Conservation (phyloP, 179 eudicot genomes). For the Monotropa hypopitys region DNA sequence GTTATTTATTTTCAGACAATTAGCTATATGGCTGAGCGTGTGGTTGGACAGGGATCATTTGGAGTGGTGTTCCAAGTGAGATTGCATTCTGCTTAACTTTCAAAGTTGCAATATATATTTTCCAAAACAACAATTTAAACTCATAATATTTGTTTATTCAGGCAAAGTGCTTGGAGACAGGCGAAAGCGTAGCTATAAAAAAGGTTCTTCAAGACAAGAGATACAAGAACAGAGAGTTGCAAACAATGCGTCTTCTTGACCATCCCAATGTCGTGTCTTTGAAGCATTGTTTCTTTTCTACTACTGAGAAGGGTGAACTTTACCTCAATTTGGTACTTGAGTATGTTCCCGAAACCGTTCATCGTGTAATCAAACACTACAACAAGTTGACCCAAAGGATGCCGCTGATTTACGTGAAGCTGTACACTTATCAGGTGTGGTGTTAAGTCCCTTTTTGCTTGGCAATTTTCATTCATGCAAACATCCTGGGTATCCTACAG, state of each 20-base stretch:
- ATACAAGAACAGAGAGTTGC: conserved; percentile 67
- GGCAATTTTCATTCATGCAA: neutral
- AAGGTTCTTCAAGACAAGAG: conserved; percentile 73
- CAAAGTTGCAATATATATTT: neutral
- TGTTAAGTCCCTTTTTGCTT: neutral
- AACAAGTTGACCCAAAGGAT: conserved; percentile 52
- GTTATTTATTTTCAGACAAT: conserved; percentile 30
- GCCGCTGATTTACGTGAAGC: conserved; percentile 59
- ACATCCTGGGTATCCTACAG: neutral
- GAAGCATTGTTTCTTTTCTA: conserved; percentile 61
- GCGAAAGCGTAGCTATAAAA: conserved; percentile 66
- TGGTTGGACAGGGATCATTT: conserved; percentile 63
- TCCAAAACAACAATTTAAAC: neutral
- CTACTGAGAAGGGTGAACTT: conserved; percentile 52
- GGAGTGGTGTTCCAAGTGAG: conserved; percentile 59
- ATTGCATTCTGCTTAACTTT: neutral
- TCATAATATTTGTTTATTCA: conserved; percentile 8
- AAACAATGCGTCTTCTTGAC: conserved; percentile 55
- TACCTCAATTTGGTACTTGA: conserved; percentile 58
- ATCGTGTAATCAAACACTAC: conserved; percentile 56
- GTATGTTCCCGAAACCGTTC: conserved; percentile 64
- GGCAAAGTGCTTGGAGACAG: conserved; percentile 69
- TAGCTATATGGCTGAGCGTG: conserved; percentile 68
- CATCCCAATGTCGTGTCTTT: conserved; percentile 56
- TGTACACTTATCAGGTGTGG: conserved; percentile 53